Evolutionary conservation across 2,329 filamentous ascomycete genomes (phyloP), one percentile per base, ranked within the genome.

Genomic region (Cryphonectria radicalis): DNA sequence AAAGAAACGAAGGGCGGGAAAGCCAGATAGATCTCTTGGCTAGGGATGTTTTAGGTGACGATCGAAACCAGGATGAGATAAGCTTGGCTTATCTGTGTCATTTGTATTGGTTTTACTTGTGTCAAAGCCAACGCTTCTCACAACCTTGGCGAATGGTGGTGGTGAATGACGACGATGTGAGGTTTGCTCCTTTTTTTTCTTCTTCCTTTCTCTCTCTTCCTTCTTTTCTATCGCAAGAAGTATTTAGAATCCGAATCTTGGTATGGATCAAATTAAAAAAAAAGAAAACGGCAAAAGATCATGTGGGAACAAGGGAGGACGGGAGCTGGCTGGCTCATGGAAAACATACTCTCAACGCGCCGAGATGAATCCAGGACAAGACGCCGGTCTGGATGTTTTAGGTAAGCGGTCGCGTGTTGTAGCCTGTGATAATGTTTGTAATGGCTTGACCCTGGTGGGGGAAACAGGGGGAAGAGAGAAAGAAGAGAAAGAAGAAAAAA

Each of bases 71-170:
- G 82, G 79, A 86, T 82, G 77, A 88, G 85, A 88, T 88, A 87
- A 86, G 86, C 82, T 80, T 83, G 81, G 81, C 83, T 86, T 86
- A 86, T 87, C 83, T 81, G 82, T 82, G 85, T 88, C 86, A 89
- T 88, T 85, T 82, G 82, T 70, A 71, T 74, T 73, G 71, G 62
- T 69, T 37, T 67, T 68, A 69, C 67, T 70, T 71, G 64, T 66
- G 71, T 69, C 66, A 68, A 68, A 64, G 63, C 63, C 66, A 66
- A 62, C 55, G 40, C 60, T 68, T 68, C 60, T 50, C 7, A 22
- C 22, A 50, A 46, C 50, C 63, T 63, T 28, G 53, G 63, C 70
- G 67, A 63, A 62, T 66, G 62, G 57, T 62, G 59, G 46, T 50
- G 22, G 43, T 11, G 13, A 7, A 50, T 19, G 43, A 50, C 10